Conservation (phyloP, 2,329 filamentous ascomycete genomes). For the Trichoderma harzianum region DNA sequence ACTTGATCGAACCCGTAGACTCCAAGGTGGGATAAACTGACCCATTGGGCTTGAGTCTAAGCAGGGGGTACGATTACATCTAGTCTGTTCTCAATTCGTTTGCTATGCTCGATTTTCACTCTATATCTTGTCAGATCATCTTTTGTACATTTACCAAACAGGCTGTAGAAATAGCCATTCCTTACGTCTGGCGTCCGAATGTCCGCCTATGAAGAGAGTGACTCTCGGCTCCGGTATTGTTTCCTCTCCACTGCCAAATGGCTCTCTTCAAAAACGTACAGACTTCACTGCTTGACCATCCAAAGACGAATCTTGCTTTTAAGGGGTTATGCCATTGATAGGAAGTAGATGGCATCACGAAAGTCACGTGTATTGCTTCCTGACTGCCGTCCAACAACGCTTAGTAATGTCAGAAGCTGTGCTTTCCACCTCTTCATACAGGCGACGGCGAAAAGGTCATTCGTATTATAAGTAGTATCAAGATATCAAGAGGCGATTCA, state of each 20-base stretch:
- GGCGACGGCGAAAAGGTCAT: background rate
- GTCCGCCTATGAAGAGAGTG: background rate
- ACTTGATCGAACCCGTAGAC: background rate
- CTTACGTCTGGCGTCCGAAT: background rate
- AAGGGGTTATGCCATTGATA: too few relatives aligned
- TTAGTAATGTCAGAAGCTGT: background rate
- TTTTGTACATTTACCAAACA: background rate
- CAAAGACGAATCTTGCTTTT: background rate
- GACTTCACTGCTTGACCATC: background rate
- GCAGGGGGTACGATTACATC: background rate
- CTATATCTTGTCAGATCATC: background rate
- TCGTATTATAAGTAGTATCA: background rate
- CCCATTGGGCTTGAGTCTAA: background rate
- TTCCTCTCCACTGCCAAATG: background rate
- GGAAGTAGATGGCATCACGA: background rate
- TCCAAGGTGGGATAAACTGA: background rate
- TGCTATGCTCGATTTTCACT: background rate
- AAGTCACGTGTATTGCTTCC: background rate
- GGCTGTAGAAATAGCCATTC: background rate
- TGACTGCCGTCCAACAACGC: background rate
- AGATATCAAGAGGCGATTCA: background rate
- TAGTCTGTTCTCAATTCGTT: background rate
- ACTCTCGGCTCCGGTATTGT: background rate
- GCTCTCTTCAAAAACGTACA: rapidly evolving
- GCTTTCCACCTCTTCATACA: background rate